These are phyloP conservation scores for Argentina anserina DNA, from an alignment of 306 rosid genomes.

Conservation along the genomic window DNA sequence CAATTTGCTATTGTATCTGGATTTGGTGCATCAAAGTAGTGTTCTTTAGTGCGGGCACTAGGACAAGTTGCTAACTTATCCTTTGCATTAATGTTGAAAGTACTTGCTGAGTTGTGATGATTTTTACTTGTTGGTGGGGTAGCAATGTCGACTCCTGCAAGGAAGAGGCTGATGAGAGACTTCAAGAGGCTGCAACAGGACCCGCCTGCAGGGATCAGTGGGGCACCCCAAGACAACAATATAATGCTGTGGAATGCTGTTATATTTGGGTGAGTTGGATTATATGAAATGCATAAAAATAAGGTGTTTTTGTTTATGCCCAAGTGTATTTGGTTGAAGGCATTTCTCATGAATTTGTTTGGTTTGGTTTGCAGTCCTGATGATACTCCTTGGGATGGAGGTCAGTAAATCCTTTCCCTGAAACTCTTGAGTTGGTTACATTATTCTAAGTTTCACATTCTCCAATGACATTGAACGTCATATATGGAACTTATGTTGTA, in stretches of 20 bases:
- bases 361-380: slow-evolving; percentile 76
- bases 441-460: slow-evolving; percentile 1
- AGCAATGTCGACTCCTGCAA: slow-evolving; percentile 80
- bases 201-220: slow-evolving; percentile 95
- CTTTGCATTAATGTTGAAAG: background rate
- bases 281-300: background rate
- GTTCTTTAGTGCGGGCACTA: background rate
- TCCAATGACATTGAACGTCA: background rate
- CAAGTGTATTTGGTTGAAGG: slow-evolving; percentile 32
- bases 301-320: background rate
- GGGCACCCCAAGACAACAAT: slow-evolving; percentile 93
- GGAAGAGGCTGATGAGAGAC: slow-evolving; percentile 96
- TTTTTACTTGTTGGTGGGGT: slow-evolving; percentile 8
- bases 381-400: slow-evolving; percentile 99
- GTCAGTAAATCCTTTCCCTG: slow-evolving; percentile 37
- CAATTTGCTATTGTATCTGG: background rate
- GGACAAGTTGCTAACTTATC: background rate
- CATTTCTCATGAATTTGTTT: slow-evolving; percentile 54
- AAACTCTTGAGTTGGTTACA: slow-evolving; percentile 1
- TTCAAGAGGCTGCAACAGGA: slow-evolving; percentile 89
- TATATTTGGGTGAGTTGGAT: slow-evolving; percentile 74
- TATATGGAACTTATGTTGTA: background rate
- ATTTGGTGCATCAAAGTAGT: background rate
- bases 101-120: background rate
- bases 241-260: slow-evolving; percentile 98